phyloP scores from a whole-genome alignment of 2,329 filamentous ascomycete genomes.

The Plenodomus lindquistii region DNA sequence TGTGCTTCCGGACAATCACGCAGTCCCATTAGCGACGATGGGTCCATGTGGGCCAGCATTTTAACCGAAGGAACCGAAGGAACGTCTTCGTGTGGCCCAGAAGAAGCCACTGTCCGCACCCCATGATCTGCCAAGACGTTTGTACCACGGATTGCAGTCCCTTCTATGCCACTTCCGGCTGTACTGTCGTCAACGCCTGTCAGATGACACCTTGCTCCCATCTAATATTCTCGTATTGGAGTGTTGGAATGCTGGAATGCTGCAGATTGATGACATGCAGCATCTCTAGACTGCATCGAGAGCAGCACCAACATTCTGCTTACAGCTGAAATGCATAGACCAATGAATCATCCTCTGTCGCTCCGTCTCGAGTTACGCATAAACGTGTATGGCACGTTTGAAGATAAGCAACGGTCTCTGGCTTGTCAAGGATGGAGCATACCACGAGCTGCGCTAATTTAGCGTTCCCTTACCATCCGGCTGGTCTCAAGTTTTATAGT shows the following conservation, averaged over 20 bases:
- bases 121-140: conserved; percentile 4
- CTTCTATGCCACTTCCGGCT: conserved; percentile 4
- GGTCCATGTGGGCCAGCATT: conserved; percentile 3
- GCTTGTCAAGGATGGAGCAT: conserved; percentile 1
- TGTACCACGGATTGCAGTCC: conserved; percentile 1
- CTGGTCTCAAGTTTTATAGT: conserved; percentile 14
- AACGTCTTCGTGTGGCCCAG: conserved; percentile 3
- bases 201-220: conserved; percentile 12
- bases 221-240: too few relatives aligned
- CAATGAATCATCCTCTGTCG: neutral
- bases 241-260: too few relatives aligned
- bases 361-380: conserved; percentile 3
- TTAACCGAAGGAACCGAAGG: conserved; percentile 9
- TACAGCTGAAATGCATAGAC: neutral
- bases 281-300: neutral
- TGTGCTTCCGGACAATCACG: neutral
- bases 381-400: neutral
- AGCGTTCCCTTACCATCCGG: conserved; percentile 5
- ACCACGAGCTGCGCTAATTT: conserved; percentile 11
- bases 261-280: conserved; percentile 5
- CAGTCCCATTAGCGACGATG: neutral
- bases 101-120: conserved; percentile 7
- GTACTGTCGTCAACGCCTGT: conserved; percentile 7
- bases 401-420: neutral
- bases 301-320: neutral